Percentiles rank a stretch among this genome's conserved stretches.
Evolutionary conservation across 2,329 filamentous ascomycete species (phyloP).

Genomic region (Fusarium armeniacum): DNA sequence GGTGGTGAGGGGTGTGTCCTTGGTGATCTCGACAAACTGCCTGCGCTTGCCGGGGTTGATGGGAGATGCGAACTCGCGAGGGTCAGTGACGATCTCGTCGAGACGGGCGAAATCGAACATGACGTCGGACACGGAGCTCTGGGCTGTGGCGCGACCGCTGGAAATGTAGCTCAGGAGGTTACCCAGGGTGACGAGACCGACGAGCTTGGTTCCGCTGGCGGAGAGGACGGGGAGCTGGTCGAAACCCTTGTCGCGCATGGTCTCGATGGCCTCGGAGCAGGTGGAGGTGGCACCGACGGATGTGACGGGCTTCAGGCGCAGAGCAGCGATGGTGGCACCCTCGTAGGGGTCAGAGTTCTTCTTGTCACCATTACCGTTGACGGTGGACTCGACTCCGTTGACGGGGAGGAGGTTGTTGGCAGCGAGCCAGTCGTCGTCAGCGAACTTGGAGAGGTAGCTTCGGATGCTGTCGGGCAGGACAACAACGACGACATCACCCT

Average conservation of each 20-base stretch:
- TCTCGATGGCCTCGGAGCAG: conserved; percentile 92
- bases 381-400: conserved; percentile 64
- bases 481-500: conserved; percentile 91
- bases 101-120: conserved; percentile 97
- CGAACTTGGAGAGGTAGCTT: conserved; percentile 98
- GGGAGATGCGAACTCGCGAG: conserved; percentile 70
- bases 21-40: conserved; percentile 93
- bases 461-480: conserved; percentile 95
- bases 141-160: conserved; percentile 80
- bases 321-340: conserved; percentile 82
- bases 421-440: conserved; percentile 98
- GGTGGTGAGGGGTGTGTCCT: conserved; percentile 85
- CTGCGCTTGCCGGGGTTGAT: conserved; percentile 63
- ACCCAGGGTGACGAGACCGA: conserved; percentile 93
- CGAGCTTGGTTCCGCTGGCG: conserved; percentile 77
- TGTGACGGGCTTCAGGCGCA: conserved; percentile 93
- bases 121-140: conserved; percentile 83
- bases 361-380: conserved; percentile 55
- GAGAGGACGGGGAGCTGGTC: conserved; percentile 95
- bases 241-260: conserved; percentile 98
- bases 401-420: conserved; percentile 91
- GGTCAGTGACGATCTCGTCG: conserved; percentile 91
- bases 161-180: conserved; percentile 94
- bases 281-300: conserved; percentile 79
- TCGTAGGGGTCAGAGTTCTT: conserved; percentile 76